Percentiles rank a stretch among this genome's conserved stretches.
phyloP scores from a whole-genome alignment of 306 rosid genomes.

The Vigna unguiculata region DNA sequence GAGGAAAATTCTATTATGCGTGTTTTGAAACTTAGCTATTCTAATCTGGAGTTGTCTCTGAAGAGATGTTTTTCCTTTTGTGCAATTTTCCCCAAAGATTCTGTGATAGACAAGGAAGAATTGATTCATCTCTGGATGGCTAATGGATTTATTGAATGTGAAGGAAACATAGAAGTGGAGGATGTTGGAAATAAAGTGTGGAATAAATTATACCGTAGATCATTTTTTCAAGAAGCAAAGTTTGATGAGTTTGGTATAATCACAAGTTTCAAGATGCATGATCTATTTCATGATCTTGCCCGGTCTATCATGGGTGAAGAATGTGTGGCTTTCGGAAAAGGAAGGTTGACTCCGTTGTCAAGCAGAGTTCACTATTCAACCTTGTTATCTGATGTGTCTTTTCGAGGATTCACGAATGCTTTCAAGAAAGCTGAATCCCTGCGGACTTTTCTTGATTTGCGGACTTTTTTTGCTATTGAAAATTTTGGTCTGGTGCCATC shows the following conservation, averaged over 20 bases:
- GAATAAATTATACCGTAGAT: slow-evolving; percentile 6
- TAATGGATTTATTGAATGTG: not conserved
- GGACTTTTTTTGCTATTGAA: too few relatives aligned
- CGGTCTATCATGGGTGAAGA: slow-evolving; percentile 20
- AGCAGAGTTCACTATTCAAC: not conserved
- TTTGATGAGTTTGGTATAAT: not conserved
- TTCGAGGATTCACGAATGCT: not conserved
- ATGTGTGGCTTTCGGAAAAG: not conserved
- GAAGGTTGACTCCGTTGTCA: not conserved
- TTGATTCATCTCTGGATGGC: slow-evolving; percentile 44
- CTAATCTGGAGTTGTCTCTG: not conserved
- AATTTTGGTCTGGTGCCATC: not conserved
- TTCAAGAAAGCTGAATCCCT: slow-evolving; percentile 37
- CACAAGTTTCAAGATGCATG: slow-evolving; percentile 1
- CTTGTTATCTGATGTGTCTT: not conserved
- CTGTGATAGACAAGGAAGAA: not conserved
- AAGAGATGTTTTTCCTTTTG: not conserved
- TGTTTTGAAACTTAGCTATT: not conserved
- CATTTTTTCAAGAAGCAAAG: slow-evolving; percentile 45
- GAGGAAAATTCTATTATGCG: not conserved
- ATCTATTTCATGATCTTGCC: slow-evolving; percentile 47
- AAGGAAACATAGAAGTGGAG: slow-evolving; percentile 34
- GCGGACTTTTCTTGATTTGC: slow-evolving; percentile 2
- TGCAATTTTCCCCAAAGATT: not conserved
- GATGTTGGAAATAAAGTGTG: slow-evolving; percentile 39